Conservation (phyloP, 306 rosid genomes). For the Purshia tridentata region DNA sequence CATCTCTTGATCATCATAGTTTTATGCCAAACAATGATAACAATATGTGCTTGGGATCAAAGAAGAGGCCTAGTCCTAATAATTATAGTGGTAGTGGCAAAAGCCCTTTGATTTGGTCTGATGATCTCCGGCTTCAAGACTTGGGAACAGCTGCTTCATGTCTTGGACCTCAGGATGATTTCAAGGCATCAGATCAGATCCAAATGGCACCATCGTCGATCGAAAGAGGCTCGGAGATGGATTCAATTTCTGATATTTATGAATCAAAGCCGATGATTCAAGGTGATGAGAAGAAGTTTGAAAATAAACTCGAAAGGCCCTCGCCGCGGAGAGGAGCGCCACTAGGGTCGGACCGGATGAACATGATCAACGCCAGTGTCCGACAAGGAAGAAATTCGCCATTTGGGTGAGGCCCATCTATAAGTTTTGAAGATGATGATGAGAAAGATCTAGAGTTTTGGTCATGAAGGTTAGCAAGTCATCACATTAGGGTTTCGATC, state of each 20-base stretch:
- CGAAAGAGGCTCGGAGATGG: conserved; percentile 64
- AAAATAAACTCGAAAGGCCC: conserved; percentile 74
- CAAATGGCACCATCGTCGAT: conserved; percentile 57
- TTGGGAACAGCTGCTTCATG: conserved; percentile 75
- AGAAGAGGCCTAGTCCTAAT: conserved; percentile 63
- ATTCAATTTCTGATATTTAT: conserved; percentile 59
- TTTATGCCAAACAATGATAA: conserved; percentile 45
- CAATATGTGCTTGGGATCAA: conserved; percentile 45
- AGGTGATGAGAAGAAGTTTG: conserved; percentile 58
- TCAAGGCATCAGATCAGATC: conserved; percentile 55
- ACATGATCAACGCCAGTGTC: conserved; percentile 55
- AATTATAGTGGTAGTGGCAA: conserved; percentile 58
- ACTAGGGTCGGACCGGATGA: conserved; percentile 59
- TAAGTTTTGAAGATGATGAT: conserved; percentile 37
- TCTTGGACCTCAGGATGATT: conserved; percentile 62
- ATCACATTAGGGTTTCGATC: conserved; percentile 27
- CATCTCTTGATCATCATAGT: conserved; percentile 47
- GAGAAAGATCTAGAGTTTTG: conserved; percentile 55
- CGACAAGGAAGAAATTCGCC: conserved; percentile 69
- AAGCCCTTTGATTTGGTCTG: conserved; percentile 84
- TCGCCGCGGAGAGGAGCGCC: conserved; percentile 66
- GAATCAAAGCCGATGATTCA: conserved; percentile 66
- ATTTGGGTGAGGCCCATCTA: conserved; percentile 47
- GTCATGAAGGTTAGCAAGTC: conserved; percentile 25
- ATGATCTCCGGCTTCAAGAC: conserved; percentile 86